Percentiles rank a stretch among this genome's conserved stretches.
These are phyloP conservation scores for Beauveria australis DNA, from an alignment of 2,329 filamentous ascomycete species.

Conservation along the genomic window DNA sequence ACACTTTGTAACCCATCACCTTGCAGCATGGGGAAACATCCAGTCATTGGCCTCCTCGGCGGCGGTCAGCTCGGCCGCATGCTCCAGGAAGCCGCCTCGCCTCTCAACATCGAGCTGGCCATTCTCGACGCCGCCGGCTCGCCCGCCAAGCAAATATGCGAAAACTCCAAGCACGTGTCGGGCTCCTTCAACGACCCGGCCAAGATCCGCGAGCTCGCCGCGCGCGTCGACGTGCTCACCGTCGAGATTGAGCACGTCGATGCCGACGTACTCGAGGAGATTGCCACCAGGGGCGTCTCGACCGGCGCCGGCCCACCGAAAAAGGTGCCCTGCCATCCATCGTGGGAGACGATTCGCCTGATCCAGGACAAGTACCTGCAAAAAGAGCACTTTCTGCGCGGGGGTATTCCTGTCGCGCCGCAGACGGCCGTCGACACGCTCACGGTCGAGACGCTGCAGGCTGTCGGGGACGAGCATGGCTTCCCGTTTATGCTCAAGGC, in stretches of 20 bases:
- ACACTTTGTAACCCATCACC: neutral
- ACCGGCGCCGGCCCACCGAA: constrained; percentile 35
- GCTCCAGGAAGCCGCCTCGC: constrained; percentile 76
- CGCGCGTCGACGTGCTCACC: constrained; percentile 70
- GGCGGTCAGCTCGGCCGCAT: constrained; percentile 82
- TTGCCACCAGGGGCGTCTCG: constrained; percentile 56
- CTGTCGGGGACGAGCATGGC: constrained; percentile 57
- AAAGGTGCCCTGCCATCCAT: constrained; percentile 63
- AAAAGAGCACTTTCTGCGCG: constrained; percentile 66
- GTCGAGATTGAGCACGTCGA: constrained; percentile 95
- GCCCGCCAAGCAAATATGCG: constrained; percentile 80
- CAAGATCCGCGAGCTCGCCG: constrained; percentile 72
- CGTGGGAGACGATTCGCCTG: constrained; percentile 74
- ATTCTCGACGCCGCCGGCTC: constrained; percentile 69
- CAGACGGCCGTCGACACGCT: constrained; percentile 56
- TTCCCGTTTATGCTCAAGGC: constrained; percentile 92
- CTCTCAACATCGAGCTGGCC: constrained; percentile 68
- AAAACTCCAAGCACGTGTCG: constrained; percentile 63
- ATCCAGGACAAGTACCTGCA: constrained; percentile 94
- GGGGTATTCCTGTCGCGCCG: constrained; percentile 63
- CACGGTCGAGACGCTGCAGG: constrained; percentile 51
- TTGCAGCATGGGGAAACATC: constrained; percentile 21
- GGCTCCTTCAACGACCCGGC: constrained; percentile 82
- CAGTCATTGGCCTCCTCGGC: constrained; percentile 45
- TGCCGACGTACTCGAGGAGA: constrained; percentile 79